Evolutionary conservation across 495 filamentous ascomycete genomes (phyloP), one percentile per base, ranked within the genome.

Genomic region (Xylaria longipes): DNA sequence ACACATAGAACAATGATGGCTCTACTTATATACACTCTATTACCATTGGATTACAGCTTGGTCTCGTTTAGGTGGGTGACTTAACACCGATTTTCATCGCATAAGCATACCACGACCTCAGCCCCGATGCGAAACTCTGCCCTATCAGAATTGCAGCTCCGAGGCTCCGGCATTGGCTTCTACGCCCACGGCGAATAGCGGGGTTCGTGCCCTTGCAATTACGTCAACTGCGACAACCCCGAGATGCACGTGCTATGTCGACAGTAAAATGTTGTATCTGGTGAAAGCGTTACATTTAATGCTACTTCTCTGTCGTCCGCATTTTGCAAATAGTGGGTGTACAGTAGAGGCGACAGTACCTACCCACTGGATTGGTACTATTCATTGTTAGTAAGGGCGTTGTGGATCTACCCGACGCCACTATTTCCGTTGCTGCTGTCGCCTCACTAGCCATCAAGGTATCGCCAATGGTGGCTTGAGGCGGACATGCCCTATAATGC

Each of bases 201-300:
- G 45, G 63, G 29, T 50, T 52, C 14, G 12, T 41, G 20, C 12
- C 35, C 31, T 5, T 20, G 5, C 48, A 39, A 9, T 68, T 52
- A 68, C 65, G 65, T 58, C 65, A 68, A 45, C 65, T 58, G 65
- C 52, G 52, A 58, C 11, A 20, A 35, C 65, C 25, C 65, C 65
- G 65, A 67, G 25, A 39, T 37, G 8, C 29, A 35, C 29, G 11
- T 46, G 43, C 35, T 37, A 37, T 50, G 15, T 15, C 1, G 2
- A 14, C 41, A 45, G 41, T 1, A 45, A 45, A 45, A 14, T 1
- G 41, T 17, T 45, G 41, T 15, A 2, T 45, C 41, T 14, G 5
- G 15, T 45, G 35, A 45, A 45, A 45, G 41, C 12, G 12, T 45
- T 17, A 17, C 41, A 45, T 17, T 17, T 45, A 7, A 45, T 45